These are phyloP conservation scores for Aegilops umbellulata DNA, from an alignment of 176 grass and related monocot genomes.

Conservation along the genomic window DNA sequence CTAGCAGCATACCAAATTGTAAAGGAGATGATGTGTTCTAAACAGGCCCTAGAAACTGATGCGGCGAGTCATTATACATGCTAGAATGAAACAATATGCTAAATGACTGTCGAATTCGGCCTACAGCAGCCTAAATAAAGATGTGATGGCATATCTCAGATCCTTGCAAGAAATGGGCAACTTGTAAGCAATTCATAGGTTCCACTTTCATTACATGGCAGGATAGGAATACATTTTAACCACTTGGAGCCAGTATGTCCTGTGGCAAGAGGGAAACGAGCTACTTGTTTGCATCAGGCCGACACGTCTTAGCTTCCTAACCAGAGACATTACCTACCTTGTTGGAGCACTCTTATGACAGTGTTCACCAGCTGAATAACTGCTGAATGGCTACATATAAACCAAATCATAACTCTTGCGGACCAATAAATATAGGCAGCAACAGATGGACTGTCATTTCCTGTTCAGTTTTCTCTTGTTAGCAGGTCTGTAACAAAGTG, in stretches of 20 bases:
- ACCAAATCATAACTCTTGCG: neutral
- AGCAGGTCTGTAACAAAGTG: neutral
- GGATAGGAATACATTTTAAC: too few species aligned
- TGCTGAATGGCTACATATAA: neutral
- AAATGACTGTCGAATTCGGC: too few species aligned
- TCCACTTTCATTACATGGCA: too few species aligned
- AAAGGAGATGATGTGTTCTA: too few species aligned
- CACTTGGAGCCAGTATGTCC: neutral
- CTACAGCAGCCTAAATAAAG: too few species aligned
- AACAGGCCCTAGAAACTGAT: too few species aligned
- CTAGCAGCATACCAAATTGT: too few species aligned
- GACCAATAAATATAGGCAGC: neutral
- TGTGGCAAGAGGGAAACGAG: constrained; percentile 11
- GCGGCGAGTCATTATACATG: too few species aligned
- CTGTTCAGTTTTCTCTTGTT: neutral
- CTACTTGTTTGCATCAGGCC: neutral
- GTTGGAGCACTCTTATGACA: neutral
- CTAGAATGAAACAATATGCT: too few species aligned
- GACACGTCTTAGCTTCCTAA: constrained; percentile 19
- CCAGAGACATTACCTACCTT: constrained; percentile 8
- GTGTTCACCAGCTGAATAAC: neutral
- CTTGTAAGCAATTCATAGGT: too few species aligned
- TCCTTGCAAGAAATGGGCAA: too few species aligned
- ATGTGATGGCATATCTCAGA: too few species aligned
- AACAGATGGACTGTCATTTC: neutral